Evolutionary conservation across 23 red algal species (phyloP), one percentile per base, ranked within the genome.

Genomic region (Chondrus crispus): DNA sequence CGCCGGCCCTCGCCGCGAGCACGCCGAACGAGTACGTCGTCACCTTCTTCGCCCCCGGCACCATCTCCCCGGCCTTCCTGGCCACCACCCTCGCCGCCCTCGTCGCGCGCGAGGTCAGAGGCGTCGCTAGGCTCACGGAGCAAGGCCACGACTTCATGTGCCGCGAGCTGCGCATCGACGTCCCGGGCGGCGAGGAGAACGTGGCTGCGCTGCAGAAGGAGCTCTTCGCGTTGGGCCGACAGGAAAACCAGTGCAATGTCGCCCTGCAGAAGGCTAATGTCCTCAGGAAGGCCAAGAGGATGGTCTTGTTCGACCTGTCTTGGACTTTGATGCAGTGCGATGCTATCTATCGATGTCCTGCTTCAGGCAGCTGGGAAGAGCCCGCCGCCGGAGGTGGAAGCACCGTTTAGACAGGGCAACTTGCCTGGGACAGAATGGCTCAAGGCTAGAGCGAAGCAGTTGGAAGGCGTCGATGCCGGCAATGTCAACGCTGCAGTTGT

Each of bases 221-320:
- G 47, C 68, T 88, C 58, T 88, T 92, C 46, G 80, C 78, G 60
- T 66, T 96, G 55, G 78, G 74, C 28, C 81, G 94, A 76, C 42
- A 63, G 22, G 55, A 68, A 39, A 46, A 50, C 24, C 57, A 77
- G 29, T 93, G 88, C 26, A 94, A 99, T 62, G 70, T 96, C 41
- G 97, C 97, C 52, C 20, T 99, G 45, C 93, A 99, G 49, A 81
- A 85, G 45, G 80, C 83, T 30, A 84, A 92, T 47, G 76, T 95
- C 2, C 54, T 90, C 28, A 88, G 90, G 24, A 93, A 90, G 38
- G 90, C 97, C 40, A 99, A 99, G 84, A 68, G 97, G 20, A 77
- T 99, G 76, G 97, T 99, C 29, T 94, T 96, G 5, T 99, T 99
- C 62, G 97, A 99, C 71, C 93, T 99, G 22, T 94, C 89, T 72